Evolutionary conservation across 2,329 filamentous ascomycete genomes (phyloP), one percentile per base, ranked within the genome.

Genomic region (Clarireedia sp.): DNA sequence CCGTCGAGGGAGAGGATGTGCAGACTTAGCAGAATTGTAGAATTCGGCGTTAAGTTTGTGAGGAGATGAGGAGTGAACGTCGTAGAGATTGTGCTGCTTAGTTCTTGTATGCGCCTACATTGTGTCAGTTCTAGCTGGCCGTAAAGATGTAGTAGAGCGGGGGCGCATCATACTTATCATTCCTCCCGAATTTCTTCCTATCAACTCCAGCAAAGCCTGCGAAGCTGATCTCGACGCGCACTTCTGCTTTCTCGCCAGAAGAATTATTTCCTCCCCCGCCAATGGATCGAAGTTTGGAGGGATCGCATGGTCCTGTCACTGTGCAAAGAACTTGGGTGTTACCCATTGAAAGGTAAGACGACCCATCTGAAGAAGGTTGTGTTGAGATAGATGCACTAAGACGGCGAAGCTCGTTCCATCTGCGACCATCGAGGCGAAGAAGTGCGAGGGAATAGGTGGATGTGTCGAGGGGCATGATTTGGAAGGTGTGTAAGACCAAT

Each of bases 291-390:
- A 51, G 16, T 51, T 51, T 51, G 5, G 41, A 55, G 49, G 79
- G 78, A 72, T 99, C 94, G 38, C 81, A 83, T 0, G 94, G 94
- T 0, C 94, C 94, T 1, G 85, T 83, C 48, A 99, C 85, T 23
- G 91, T 90, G 73, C 92, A 96, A 73, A 97, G 89, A 64, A 99
- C 86, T 69, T 96, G 94, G 21, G 94, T 99, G 73, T 97, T 95
- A 65, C 94, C 94, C 86, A 95, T 95, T 70, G 96, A 90, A 57
- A 97, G 83, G 72, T 96, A 96, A 59, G 87, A 89, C 45, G 89
- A 95, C 37, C 94, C 94, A 65, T 97, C 94, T 54, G 91, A 90
- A 49, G 91, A 87, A 58, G 91, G 86, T 72, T 96, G 94, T 1
- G 90, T 96, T 59, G 87, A 88, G 68, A 99, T 90, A 72, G 95